These are phyloP conservation scores for Xerocomus minutiporus DNA, from an alignment of 1,284 basidiomycete genomes.

Conservation along the genomic window DNA sequence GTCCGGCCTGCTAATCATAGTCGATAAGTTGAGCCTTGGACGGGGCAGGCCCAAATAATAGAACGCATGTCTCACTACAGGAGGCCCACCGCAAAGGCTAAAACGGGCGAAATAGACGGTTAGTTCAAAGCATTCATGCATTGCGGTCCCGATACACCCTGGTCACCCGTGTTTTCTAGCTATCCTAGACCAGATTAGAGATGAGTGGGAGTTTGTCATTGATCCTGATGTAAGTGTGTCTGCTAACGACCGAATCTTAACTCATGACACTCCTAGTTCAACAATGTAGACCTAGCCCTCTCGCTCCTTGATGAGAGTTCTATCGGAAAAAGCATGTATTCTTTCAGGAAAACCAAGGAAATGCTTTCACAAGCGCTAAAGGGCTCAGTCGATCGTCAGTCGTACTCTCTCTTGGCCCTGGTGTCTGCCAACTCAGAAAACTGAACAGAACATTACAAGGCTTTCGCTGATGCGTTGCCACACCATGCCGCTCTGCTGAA, in stretches of 20 bases:
- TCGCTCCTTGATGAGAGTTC: constrained; percentile 76
- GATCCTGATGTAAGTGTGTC: constrained; percentile 67
- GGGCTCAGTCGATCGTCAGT: constrained; percentile 80
- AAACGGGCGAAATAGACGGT: constrained; percentile 75
- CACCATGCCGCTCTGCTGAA: constrained; percentile 76
- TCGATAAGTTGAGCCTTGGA: constrained; percentile 41
- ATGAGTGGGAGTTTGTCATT: constrained; percentile 87
- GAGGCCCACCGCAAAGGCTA: constrained; percentile 48
- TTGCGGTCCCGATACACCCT: neutral
- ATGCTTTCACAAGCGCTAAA: constrained; percentile 75
- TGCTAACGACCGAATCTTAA: neutral
- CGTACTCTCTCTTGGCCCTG: constrained; percentile 7
- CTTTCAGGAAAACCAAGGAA: constrained; percentile 70
- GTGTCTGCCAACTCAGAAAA: constrained; percentile 4
- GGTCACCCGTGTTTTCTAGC: constrained; percentile 40
- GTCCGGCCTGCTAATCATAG: constrained; percentile 17
- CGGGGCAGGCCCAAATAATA: constrained; percentile 53
- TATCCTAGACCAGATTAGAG: constrained; percentile 78
- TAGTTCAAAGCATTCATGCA: constrained; percentile 24
- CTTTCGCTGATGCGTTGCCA: constrained; percentile 86
- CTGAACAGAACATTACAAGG: constrained; percentile 75
- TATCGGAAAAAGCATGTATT: constrained; percentile 64
- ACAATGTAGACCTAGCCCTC: constrained; percentile 85
- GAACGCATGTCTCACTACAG: constrained; percentile 61
- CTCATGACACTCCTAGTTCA: constrained; percentile 57